Percentiles rank a stretch among this genome's conserved stretches.
Evolutionary conservation across 805 yeast species (phyloP).

Genomic region (Yarrowia sp.): DNA sequence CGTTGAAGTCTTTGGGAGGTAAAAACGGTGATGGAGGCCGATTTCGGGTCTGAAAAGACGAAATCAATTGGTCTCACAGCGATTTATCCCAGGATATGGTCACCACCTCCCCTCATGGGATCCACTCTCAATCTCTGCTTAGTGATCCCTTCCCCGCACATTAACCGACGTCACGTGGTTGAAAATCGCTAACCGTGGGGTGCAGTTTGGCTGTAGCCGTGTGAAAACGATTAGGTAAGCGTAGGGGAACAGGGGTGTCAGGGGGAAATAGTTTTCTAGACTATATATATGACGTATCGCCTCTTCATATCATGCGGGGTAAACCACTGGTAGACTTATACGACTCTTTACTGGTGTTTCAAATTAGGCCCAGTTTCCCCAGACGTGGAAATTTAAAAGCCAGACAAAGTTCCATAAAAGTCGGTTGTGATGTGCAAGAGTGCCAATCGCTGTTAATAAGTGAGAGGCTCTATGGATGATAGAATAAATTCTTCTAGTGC

Average conservation of each 20-base stretch:
- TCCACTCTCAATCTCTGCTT: neutral
- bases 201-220: neutral
- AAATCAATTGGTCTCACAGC: neutral
- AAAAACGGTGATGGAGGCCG: neutral
- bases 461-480: neutral
- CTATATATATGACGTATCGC: neutral
- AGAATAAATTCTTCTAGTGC: neutral
- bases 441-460: conserved; percentile 1
- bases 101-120: too few species aligned
- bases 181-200: conserved; percentile 20
- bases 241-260: too few species aligned
- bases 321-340: neutral
- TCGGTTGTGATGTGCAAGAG: conserved; percentile 4
- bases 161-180: conserved; percentile 17
- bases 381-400: conserved; percentile 1
- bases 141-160: conserved; percentile 26
- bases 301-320: neutral
- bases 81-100: neutral
- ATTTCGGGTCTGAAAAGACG: neutral
- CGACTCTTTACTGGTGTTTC: neutral
- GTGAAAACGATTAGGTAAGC: too few species aligned
- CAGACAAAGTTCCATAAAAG: conserved; percentile 26
- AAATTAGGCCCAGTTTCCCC: neutral
- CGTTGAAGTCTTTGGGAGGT: neutral
- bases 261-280: too few species aligned